Percentiles rank a stretch among this genome's conserved stretches.
Evolutionary conservation across 805 yeast species (phyloP).

Genomic region (Myxozyma neglecta): DNA sequence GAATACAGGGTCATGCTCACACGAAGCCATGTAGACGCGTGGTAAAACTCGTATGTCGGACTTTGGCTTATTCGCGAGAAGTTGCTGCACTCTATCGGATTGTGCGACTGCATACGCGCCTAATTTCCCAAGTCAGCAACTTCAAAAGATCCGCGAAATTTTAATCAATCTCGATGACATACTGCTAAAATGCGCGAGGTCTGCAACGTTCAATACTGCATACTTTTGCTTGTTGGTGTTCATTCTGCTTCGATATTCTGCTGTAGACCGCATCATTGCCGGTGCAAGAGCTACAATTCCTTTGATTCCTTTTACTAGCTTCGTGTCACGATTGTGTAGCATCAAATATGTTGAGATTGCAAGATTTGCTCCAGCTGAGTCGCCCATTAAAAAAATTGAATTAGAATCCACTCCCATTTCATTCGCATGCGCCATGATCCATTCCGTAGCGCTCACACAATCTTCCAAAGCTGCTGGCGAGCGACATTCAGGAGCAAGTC

Average conservation of each 20-base stretch:
- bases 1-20: not conserved
- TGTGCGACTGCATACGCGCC: not conserved
- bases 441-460: slow-evolving; percentile 8
- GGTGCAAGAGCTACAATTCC: not conserved
- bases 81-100: not conserved
- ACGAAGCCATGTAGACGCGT: not conserved
- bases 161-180: not conserved
- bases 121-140: not conserved
- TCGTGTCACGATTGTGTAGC: not conserved
- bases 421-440: not conserved
- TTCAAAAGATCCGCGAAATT: not conserved
- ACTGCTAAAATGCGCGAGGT: not conserved
- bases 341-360: not conserved
- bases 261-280: not conserved
- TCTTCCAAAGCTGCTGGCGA: slow-evolving; percentile 53
- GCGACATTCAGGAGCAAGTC: slow-evolving; percentile 53
- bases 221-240: not conserved
- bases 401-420: not conserved
- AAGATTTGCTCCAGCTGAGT: not conserved
- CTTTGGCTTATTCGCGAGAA: not conserved
- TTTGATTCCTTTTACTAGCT: not conserved
- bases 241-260: not conserved
- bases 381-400: not conserved
- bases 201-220: not conserved
- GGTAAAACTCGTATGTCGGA: not conserved